Evolutionary conservation across 108 stramenopile species (phyloP).

Genomic region (Pseudonitzschia multistriata): DNA sequence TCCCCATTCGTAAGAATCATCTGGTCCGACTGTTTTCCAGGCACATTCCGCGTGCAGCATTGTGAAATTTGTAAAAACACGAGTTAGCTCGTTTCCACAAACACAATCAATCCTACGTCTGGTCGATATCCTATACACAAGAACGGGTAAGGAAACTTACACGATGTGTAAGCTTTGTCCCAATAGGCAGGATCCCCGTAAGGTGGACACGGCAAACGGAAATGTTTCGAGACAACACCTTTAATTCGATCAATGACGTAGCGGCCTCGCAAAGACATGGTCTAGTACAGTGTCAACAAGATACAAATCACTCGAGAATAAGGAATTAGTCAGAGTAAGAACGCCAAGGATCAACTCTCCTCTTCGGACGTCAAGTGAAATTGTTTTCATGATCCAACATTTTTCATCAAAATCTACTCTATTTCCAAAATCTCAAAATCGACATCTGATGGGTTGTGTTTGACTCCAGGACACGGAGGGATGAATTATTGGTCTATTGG

Average conservation of each 20-base stretch:
- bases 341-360: no score
- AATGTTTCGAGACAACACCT: conserved; percentile 26
- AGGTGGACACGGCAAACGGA: conserved; percentile 70
- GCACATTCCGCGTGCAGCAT: background rate
- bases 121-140: background rate
- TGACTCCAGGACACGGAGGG: no score
- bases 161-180: conserved; percentile 50
- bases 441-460: no score
- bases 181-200: conserved; percentile 58
- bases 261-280: conserved; percentile 51
- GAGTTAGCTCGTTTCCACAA: background rate
- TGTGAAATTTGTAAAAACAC: background rate
- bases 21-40: conserved; percentile 29
- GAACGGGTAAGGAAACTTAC: background rate
- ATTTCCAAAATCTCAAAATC: no score
- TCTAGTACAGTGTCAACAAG: background rate
- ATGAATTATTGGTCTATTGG: no score
- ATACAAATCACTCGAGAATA: no score
- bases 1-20: conserved; percentile 77
- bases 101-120: background rate
- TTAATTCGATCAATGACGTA: conserved; percentile 55
- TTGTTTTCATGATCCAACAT: no score
- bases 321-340: no score
- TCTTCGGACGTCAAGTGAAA: no score
- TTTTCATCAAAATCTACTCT: no score